Evolutionary conservation across 2,329 filamentous ascomycete species (phyloP), one percentile per base, ranked within the genome.

Genomic region (Alternaria postmessia): DNA sequence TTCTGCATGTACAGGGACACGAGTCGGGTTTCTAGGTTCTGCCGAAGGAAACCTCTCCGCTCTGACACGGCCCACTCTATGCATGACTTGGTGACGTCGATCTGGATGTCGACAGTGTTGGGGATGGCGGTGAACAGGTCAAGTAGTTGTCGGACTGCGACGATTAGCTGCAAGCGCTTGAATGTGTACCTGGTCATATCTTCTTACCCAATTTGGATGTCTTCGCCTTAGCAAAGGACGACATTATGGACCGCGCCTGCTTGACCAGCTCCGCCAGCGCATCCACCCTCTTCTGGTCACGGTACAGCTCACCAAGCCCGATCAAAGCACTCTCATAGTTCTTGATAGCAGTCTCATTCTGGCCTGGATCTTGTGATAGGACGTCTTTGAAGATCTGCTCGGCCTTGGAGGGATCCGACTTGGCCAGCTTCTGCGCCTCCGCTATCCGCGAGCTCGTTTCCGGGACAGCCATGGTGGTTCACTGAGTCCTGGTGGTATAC

Each of bases 61-160:
- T 98, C 93, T 53, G 92, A 91, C 55, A 94, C 92, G 49, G 95
- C 95, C 95, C 95, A 99, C 83, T 98, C 94, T 88, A 99, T 99
- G 84, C 93, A 98, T 82, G 95, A 97, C 82, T 97, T 97, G 75
- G 95, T 99, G 73, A 97, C 93, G 79, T 89, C 84, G 79, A 97
- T 93, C 83, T 99, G 95, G 77, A 90, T 92, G 79, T 99, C 95
- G 84, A 91, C 91, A 72, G 93, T 95, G 82, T 97, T 91, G 74
- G 96, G 95, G 72, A 98, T 97, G 75, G 91, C 88, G 73, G 91
- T 89, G 85, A 98, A 95, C 79, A 97, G 89, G 80, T 99, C 95
- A 79, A 99, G 91, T 26, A 99, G 89, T 82, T 97, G 93, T 72
- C 95, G 94, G 71, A 99, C 95, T 97, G 70, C 64, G 54, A 8